Conservation (phyloP, 345 rosid genomes). For the Iberis pinnata region DNA sequence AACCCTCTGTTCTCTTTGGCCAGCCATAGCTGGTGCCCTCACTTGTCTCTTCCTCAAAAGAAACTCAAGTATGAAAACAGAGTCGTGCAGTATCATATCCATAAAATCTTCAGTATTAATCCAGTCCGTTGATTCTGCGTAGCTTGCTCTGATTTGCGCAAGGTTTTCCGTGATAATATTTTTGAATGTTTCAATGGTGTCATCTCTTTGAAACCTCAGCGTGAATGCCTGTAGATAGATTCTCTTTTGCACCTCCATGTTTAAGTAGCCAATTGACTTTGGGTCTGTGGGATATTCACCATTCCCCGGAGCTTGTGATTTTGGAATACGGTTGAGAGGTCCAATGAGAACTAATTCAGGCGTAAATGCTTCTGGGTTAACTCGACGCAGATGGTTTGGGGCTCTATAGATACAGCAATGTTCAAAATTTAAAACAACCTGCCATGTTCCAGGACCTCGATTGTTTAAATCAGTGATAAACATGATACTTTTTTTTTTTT, state of each 20-base stretch:
- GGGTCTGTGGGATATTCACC: no score
- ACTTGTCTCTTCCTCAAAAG: background rate
- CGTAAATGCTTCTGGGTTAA: no score
- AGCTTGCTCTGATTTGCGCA: background rate
- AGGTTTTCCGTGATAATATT: background rate
- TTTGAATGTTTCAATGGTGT: background rate
- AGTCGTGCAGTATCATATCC: conserved; percentile 11
- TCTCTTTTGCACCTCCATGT: background rate
- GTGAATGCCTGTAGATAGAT: background rate
- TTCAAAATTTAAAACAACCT: background rate
- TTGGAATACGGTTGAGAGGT: no score
- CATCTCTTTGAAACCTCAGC: background rate
- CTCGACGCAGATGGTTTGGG: background rate
- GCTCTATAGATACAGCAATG: conserved; percentile 18
- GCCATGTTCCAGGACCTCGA: conserved; percentile 5
- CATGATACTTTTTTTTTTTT: no score
- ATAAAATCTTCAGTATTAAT: background rate
- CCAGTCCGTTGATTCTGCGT: conserved; percentile 10
- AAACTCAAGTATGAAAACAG: conserved; percentile 8
- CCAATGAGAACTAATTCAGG: no score
- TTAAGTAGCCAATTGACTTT: no score
- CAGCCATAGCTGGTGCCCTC: no score
- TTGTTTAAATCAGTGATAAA: background rate
- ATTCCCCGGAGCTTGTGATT: no score
- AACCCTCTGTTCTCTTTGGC: no score